Base-by-base conservation (phyloP, 176 grass and related monocot genomes). In the Avena sativa region DNA sequence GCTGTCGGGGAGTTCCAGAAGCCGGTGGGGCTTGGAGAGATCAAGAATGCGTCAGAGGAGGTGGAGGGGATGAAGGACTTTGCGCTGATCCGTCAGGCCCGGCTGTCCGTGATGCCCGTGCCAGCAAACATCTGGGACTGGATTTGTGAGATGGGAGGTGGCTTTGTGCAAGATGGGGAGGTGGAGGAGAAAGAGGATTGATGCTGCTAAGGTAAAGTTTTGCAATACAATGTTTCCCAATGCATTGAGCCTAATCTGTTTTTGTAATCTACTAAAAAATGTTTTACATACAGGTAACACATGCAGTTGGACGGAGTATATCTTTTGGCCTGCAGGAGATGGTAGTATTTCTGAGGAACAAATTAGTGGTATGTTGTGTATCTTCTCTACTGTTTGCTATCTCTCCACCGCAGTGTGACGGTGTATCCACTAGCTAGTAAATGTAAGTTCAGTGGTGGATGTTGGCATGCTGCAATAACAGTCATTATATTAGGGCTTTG, bases 21-120 rank as follows among this genome's bases (percentile, higher is more conserved):
- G 4, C 88, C 83, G 11, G 87, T 98, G 11, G 60, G 80, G 76
- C 88, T 98, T 1, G 88, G 82, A 26, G 90, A 93, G 47, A 91
- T 96, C 55, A 96, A 96, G 90, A 85, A 92, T n/a, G 89, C 64
- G 20, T 89, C 87, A 0, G 85, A 44, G 15, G 94, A 93, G 86
- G 85, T 90, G 63, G 78, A 92, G 64, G 89, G 87, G 51, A 83
- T 94, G 90, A 92, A 84, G 87, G 87, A 87, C 12, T 98, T 96
- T 75, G 83, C 89, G 47, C 89, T 98, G 58, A 71, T 98, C 38
- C 90, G 90, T 4, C 92, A 98, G 82, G 87, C 89, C 63, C 90
- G 96, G 38, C 79, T 98, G 3, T 98, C 96, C 12, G 93, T 96
- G 81, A 93, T 98, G 84, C 87, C 96, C 1, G 90, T 98, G 23